Base-by-base conservation (phyloP, 768 basidiomycete genomes). In the Suillus placidus region DNA sequence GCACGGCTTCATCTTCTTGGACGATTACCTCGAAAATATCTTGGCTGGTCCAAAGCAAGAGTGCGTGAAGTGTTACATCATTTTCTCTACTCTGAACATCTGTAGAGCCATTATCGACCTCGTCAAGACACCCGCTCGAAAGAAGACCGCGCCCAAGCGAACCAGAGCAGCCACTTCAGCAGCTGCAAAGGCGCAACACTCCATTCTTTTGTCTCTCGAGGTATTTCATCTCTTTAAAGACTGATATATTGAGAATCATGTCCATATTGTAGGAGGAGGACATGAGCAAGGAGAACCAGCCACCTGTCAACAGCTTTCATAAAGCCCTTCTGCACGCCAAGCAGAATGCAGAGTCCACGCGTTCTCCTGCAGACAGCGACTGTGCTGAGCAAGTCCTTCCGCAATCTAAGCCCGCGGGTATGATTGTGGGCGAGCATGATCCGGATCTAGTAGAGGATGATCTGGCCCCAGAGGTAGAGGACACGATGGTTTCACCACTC, bases 61-160 rank as follows among this genome's bases (percentile, higher is more conserved):
- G 92, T 92, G 70, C 57, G 85, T 64, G 5, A 56, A 26, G 30
- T 43, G 68, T 18, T 26, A 60, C 35, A 2, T 37, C 8, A 40
- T 23, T 34, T 40, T 30, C 34, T 60, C 60, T 18, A 60, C 66
- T 26, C 70, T 63, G 30, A 62, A 23, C 51, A 14, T 16, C 0
- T 47, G 18, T 67, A 93, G 92, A 56, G 84, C 87, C 9, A 83
- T 94, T 18, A 88, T 92, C 49, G 91, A 94, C 62, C 83, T 94
- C 20, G 86, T 94, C 3, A 94, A 94, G 78, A 94, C 93, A 1
- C 93, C 93, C 16, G 88, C 90, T 37, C 85, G 92, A 52, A 92
- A 86, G 76, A 91, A 85, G 77, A 82, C 80, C 57, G 75, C 82
- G 16, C 78, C 80, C 4, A 85, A 82, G 69, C 85, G 83, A 69